A percentile compares a stretch with the other conserved stretches of the same genome.
Conservation (phyloP, 768 basidiomycete genomes). For the Podaxis pistillaris region DNA sequence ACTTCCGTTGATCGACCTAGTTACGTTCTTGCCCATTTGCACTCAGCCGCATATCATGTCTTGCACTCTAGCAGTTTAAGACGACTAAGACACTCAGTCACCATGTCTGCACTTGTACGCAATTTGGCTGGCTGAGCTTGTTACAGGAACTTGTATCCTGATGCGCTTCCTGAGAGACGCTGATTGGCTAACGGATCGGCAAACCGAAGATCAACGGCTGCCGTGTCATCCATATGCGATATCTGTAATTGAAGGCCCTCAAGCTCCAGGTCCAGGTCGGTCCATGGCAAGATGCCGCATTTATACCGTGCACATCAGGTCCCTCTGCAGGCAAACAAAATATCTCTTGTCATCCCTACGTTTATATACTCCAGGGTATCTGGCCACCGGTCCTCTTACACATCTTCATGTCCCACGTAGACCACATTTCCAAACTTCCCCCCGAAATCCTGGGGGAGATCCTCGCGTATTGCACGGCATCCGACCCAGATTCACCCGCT, state of each 20-base stretch:
- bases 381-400: not conserved
- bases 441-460: slow-evolving; percentile 36
- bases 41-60: too few species aligned
- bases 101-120: too few species aligned
- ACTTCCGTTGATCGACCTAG: too few species aligned
- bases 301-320: too few species aligned
- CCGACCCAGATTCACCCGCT: slow-evolving; percentile 31
- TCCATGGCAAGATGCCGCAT: not conserved
- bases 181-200: not conserved
- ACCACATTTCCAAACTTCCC: slow-evolving; percentile 20
- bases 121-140: too few species aligned
- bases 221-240: not conserved
- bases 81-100: too few species aligned
- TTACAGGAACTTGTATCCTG: too few species aligned
- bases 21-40: too few species aligned
- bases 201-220: not conserved
- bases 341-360: not conserved
- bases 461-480: slow-evolving; percentile 25
- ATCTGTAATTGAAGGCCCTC: not conserved
- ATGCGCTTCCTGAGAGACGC: not conserved
- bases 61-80: too few species aligned
- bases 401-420: not conserved
- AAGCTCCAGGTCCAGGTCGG: not conserved
- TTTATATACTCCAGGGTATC: not conserved
- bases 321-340: not conserved